Conservation (phyloP, 2,329 filamentous ascomycete species). For the Endoconidiophora polonica region DNA sequence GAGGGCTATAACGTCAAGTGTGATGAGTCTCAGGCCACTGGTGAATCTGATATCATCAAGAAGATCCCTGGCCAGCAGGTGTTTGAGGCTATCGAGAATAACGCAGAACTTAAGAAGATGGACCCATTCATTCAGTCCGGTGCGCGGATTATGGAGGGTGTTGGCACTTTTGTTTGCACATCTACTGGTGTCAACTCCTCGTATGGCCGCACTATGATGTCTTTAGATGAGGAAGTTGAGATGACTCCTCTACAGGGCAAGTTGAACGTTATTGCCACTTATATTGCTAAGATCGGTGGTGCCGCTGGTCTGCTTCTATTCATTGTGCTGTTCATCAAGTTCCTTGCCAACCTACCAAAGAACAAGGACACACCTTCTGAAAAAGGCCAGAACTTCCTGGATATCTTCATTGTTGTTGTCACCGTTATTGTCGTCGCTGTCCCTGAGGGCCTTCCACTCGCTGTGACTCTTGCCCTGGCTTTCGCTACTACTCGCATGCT, state of each 20-base stretch:
- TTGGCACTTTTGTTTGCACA: constrained; percentile 59
- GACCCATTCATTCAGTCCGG: constrained; percentile 80
- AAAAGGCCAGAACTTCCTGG: constrained; percentile 64
- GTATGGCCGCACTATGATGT: constrained; percentile 60
- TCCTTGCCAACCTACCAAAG: constrained; percentile 50
- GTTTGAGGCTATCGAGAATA: constrained; percentile 48
- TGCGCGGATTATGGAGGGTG: constrained; percentile 58
- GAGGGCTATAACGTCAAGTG: constrained; percentile 59
- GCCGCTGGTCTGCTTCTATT: constrained; percentile 66
- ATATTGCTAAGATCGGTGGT: constrained; percentile 63
- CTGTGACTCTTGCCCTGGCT: constrained; percentile 60
- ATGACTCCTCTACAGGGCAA: constrained; percentile 64
- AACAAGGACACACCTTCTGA: constrained; percentile 38
- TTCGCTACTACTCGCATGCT: constrained; percentile 66
- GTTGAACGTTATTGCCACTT: constrained; percentile 57
- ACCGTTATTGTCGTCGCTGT: constrained; percentile 70
- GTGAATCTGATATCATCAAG: constrained; percentile 59
- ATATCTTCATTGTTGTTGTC: constrained; percentile 62
- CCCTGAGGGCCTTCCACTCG: constrained; percentile 59
- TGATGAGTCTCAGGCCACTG: constrained; percentile 64
- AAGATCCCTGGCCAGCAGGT: constrained; percentile 53
- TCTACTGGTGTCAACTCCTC: constrained; percentile 58
- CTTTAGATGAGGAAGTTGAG: constrained; percentile 55
- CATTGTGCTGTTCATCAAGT: constrained; percentile 71
- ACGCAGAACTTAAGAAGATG: constrained; percentile 51